phyloP scores from a whole-genome alignment of 2,329 filamentous ascomycete genomes.

The Trichoderma cornu-damae region DNA sequence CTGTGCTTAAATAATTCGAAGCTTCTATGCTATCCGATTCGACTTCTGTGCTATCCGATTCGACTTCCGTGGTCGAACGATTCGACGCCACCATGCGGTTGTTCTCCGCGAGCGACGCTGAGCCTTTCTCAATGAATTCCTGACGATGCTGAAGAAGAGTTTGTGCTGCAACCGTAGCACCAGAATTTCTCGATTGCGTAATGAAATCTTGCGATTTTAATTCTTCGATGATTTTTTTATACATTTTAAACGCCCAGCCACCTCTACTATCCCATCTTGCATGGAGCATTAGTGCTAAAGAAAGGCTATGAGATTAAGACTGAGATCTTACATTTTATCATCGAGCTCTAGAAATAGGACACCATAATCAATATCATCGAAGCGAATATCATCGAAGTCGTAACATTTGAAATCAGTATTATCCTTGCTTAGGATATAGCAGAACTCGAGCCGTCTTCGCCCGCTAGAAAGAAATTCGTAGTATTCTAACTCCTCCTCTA shows the following conservation, averaged over 20 bases:
- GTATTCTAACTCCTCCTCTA: neutral
- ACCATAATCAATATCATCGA: neutral
- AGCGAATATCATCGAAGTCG: neutral
- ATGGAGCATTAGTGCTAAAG: neutral
- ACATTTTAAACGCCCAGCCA: neutral
- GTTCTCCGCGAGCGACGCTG: too few species aligned
- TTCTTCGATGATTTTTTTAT: neutral
- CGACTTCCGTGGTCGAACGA: too few species aligned
- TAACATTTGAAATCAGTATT: neutral
- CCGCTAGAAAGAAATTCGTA: neutral
- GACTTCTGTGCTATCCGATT: neutral
- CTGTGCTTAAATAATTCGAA: neutral
- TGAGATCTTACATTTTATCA: neutral
- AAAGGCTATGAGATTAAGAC: neutral
- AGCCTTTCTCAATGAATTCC: neutral
- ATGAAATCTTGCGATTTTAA: neutral
- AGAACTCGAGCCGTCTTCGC: neutral
- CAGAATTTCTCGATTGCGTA: neutral
- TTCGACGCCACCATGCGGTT: too few species aligned
- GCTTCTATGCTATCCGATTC: neutral
- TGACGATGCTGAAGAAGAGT: neutral
- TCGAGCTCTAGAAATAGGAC: neutral
- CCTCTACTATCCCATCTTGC: neutral
- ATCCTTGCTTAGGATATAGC: neutral
- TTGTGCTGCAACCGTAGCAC: neutral